Percentiles rank a stretch among this genome's conserved stretches.
Conservation (phyloP, 108 stramenopile genomes). For the Stephanodiscus triporus region DNA sequence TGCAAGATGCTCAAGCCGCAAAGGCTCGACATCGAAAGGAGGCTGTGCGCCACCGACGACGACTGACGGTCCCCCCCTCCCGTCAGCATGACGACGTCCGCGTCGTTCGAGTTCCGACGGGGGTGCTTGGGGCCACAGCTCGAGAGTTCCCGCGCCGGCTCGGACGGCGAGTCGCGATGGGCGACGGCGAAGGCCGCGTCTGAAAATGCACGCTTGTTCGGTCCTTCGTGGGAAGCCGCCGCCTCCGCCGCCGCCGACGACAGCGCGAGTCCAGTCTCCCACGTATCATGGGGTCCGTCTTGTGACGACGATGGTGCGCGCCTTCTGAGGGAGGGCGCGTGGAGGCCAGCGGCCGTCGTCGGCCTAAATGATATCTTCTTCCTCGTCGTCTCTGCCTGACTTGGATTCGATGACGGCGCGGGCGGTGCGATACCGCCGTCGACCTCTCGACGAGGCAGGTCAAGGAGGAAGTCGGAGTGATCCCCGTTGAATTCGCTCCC, state of each 20-base stretch:
- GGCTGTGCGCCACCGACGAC: conserved; percentile 4
- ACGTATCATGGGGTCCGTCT: not conserved
- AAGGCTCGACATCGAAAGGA: conserved; percentile 34
- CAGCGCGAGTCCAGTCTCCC: not conserved
- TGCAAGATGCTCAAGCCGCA: conserved; percentile 34
- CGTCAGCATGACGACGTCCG: not conserved
- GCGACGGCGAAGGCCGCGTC: no score
- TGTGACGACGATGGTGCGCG: not conserved
- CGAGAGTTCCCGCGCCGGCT: not conserved
- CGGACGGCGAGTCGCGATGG: not conserved
- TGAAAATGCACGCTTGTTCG: not conserved
- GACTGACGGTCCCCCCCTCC: not conserved
- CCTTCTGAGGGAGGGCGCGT: no score
- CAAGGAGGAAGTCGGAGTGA: conserved; percentile 28
- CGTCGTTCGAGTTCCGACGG: not conserved
- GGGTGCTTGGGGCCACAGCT: not conserved
- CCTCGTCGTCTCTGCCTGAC: not conserved
- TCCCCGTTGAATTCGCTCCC: conserved; percentile 27
- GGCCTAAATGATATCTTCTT: not conserved
- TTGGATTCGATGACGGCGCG: not conserved
- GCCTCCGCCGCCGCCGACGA: not conserved
- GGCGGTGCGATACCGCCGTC: not conserved
- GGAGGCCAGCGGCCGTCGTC: no score
- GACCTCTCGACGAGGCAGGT: not conserved
- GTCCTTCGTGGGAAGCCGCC: not conserved